Base-by-base conservation (phyloP, 2,329 filamentous ascomycete genomes). In the Rhinocladiella mackenziei region DNA sequence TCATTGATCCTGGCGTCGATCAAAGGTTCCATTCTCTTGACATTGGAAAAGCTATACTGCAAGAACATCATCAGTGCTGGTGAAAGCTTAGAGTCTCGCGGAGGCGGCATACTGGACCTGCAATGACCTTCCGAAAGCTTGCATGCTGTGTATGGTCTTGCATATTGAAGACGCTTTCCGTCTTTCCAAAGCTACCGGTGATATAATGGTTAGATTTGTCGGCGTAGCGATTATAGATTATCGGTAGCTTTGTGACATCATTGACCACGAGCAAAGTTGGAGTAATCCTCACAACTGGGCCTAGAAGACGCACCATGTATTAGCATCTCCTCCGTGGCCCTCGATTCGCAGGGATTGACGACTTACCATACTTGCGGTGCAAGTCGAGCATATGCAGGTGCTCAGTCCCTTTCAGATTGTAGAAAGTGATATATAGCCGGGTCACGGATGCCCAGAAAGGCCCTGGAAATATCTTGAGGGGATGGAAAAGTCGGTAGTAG, bases 151-250 rank as follows among this genome's bases (percentile, higher is more conserved):
- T 66, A 33, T 72, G 65, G 33, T 75, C 69, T 47, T 73, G 72
- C 69, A 78, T 78, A 45, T 79, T 78, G 60, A 81, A 78, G 4
- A 80, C 54, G 1, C 67, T 71, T 47, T 79, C 76, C 3, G 66
- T 70, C 43, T 74, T 69, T 11, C 76, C 76, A 51, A 80, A 78
- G 17, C 68, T 73, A 14, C 76, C 76, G 0, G 75, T 74, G 45
- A 79, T 75, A 56, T 80, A 81, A 58, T 78, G 72, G 36, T 75
- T 68, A 1, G 73, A 74, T 56, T 81, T 81, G 60, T 77, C 67
- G 4, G 72, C 75, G 50, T 74, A 65, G 15, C 75, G 71, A 39
- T 69, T 66, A 61, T 80, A 81, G 18, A 81, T 72, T 10, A 70
- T 66, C 0, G 77, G 77, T 2, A 81, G 65, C 55, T 75, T 73